Evolutionary conservation across 352 stramenopile genomes (phyloP).

Genomic region (Phytophthora sp.): DNA sequence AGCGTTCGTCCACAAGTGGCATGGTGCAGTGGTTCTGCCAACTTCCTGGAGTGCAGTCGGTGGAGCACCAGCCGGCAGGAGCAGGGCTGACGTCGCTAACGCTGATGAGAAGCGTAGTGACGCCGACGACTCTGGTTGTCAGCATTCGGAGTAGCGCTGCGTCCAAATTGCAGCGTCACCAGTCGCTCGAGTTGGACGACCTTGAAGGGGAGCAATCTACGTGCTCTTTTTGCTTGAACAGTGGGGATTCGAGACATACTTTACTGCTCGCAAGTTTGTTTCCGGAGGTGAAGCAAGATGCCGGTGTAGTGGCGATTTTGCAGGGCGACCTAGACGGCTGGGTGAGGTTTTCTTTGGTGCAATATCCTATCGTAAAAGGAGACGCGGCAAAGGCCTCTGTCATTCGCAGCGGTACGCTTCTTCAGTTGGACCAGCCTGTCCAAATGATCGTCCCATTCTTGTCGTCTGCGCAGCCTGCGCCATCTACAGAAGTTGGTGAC

Average conservation of each 20-base stretch:
- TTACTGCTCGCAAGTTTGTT: slow-evolving; percentile 40
- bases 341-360: slow-evolving; percentile 45
- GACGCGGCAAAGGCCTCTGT: slow-evolving; percentile 13
- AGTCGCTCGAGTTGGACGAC: slow-evolving; percentile 44
- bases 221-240: slow-evolving; percentile 32
- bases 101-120: slow-evolving; percentile 57
- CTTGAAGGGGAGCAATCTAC: slow-evolving; percentile 77
- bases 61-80: slow-evolving; percentile 22
- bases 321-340: slow-evolving; percentile 66
- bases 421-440: slow-evolving; percentile 38
- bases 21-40: slow-evolving; percentile 25
- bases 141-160: neutral
- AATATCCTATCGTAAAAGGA: slow-evolving; percentile 3
- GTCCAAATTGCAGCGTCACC: slow-evolving; percentile 1
- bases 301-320: slow-evolving; percentile 37
- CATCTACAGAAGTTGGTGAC: neutral
- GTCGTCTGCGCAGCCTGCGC: neutral
- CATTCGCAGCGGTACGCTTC: slow-evolving; percentile 17
- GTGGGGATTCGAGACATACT: slow-evolving; percentile 5
- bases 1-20: slow-evolving; percentile 3
- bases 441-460: slow-evolving; percentile 41
- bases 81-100: slow-evolving; percentile 21
- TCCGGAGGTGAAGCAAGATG: neutral
- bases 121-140: slow-evolving; percentile 56
- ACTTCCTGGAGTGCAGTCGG: slow-evolving; percentile 49